Conservation (phyloP, 179 eudicot species). For the Amaranthus tricolor region DNA sequence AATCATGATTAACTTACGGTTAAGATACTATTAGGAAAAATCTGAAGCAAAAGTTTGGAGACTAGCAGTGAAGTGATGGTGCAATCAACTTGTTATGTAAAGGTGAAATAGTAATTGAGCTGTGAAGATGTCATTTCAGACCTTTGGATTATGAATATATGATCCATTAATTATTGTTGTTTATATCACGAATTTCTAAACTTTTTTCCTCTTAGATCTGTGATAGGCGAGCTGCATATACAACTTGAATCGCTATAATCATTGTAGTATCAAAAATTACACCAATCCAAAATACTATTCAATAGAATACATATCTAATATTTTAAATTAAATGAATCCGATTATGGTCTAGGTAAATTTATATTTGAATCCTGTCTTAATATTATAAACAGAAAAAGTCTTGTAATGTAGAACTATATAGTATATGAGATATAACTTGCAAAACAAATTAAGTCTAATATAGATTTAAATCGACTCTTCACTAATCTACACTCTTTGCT, state of each 20-base stretch:
- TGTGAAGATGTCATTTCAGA: neutral
- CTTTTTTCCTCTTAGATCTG: conserved; percentile 2
- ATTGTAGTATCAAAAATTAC: neutral
- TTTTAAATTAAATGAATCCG: too few relatives aligned
- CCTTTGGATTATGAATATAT: too few relatives aligned
- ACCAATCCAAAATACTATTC: neutral
- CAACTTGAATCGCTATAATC: neutral
- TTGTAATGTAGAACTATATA: too few relatives aligned
- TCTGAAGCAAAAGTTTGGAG: neutral
- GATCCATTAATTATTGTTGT: neutral
- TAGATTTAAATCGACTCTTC: too few relatives aligned
- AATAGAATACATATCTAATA: too few relatives aligned
- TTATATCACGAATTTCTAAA: conserved; percentile 3
- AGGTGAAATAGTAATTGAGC: neutral
- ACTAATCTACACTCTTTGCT: too few relatives aligned
- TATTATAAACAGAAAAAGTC: too few relatives aligned
- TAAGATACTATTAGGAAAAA: neutral
- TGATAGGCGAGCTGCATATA: neutral
- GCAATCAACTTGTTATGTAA: conserved; percentile 9
- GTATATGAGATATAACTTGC: neutral
- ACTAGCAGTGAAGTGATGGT: conserved; percentile 5
- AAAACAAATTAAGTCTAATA: neutral
- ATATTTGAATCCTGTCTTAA: too few relatives aligned
- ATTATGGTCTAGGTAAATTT: too few relatives aligned
- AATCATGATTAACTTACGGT: neutral